Evolutionary conservation across 441 rosid genomes (phyloP), one percentile per base, ranked within the genome.

Genomic region (Adansonia grandidieri): DNA sequence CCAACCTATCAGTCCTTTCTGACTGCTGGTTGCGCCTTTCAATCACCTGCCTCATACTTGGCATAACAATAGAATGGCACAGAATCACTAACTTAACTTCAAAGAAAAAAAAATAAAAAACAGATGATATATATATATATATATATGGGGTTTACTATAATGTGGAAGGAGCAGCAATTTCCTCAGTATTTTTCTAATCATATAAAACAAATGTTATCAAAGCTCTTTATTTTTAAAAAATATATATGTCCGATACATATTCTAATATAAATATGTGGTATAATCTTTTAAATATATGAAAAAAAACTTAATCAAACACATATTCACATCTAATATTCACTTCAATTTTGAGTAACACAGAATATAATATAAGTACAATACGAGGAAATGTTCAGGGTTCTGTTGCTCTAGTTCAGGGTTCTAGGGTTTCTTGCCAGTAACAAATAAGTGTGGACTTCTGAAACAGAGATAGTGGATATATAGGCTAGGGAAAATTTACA

Each of bases 31-130:
- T 75, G 63, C 73, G 81, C 76, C 82, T 83, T 58, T 83, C 82
- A 67, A 86, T 75, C 71, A 86, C 83, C 77, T 80, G 84, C 67
- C 65, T 50, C 77, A 71, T 56, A 57, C 91, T 88, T 72, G 54
- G 60, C 48, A 54, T 15, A 37, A 74, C 17, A 68, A 40, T 32
- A 51, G 56, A 32, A 22, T 57, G 53, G 19, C 37, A 40, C 15
- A 3, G 13, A 67, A 4, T 32, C 20, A 71, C 44, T 15, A 53
- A 40, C 42, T 28, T 24, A 5, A 62, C 66, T 28, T 62, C 11
- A 24, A 24, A 61, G 13, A 9, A 4, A 9, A 61, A 61, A 32
- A 61, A 61, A 57, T 57, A 57, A 19, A 58, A 58, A 19, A 57
- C 8, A 7, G 20, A 70, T 51, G 15, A 4, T 71, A 4, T 71